These are phyloP conservation scores for Fusarium sp. DNA, from an alignment of 2,329 filamentous ascomycete genomes.

Conservation along the genomic window DNA sequence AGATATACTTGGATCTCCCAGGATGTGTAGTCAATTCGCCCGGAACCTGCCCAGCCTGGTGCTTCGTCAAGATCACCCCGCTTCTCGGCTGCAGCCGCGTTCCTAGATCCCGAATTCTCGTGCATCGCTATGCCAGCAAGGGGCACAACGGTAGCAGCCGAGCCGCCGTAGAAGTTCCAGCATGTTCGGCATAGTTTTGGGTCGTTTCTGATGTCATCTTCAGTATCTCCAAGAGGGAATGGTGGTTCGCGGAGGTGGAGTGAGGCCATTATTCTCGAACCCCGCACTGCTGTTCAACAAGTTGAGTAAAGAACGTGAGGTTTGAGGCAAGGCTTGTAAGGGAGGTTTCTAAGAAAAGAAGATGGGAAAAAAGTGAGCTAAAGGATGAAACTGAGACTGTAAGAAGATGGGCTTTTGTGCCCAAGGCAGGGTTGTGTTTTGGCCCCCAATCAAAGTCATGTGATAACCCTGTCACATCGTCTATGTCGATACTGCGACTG, in stretches of 20 bases:
- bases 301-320: too few species aligned
- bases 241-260: constrained; percentile 23
- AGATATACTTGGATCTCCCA: constrained; percentile 32
- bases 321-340: too few species aligned
- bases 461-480: too few species aligned
- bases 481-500: too few species aligned
- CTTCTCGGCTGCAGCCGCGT: background rate
- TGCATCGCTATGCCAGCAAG: constrained; percentile 38
- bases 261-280: constrained; percentile 31
- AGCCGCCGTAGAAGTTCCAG: constrained; percentile 40
- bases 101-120: constrained; percentile 26
- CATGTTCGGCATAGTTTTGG: constrained; percentile 32
- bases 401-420: too few species aligned
- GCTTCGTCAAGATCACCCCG: constrained; percentile 11
- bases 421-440: too few species aligned
- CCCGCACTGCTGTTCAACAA: constrained; percentile 17
- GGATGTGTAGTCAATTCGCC: constrained; percentile 34
- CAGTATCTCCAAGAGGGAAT: constrained; percentile 23
- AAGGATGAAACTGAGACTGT: too few species aligned
- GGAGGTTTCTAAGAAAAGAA: too few species aligned
- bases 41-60: constrained; percentile 27
- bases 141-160: constrained; percentile 18
- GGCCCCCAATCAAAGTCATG: background rate
- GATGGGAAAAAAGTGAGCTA: too few species aligned
- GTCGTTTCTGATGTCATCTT: constrained; percentile 34